Evolutionary conservation across 2,329 filamentous ascomycete species (phyloP), one percentile per base, ranked within the genome.

Genomic region (Elsinoe australis): DNA sequence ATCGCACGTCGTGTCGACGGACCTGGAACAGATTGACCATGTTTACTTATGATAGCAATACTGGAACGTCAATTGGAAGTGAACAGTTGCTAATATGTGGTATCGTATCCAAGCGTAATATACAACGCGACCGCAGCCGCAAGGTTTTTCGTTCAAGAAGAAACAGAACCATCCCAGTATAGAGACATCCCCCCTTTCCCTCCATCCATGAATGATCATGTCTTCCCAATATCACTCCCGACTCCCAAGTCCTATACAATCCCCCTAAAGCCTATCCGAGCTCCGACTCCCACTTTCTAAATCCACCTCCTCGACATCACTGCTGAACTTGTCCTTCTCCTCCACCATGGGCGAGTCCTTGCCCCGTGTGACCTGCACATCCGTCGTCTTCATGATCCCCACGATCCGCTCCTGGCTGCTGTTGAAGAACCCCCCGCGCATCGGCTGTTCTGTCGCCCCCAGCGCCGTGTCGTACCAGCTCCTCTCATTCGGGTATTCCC

Each of bases 361-460:
- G 24, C 39, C 39, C 24, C 39, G 29, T 15, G 39, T 44, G 24
- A 44, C 28, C 22, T 44, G 39, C 26, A 44, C 39, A 21, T 44
- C 39, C 39, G 39, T 44, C 24, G 39, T 44, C 39, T 44, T 44
- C 39, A 44, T 32, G 28, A 44, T 44, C 6, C 39, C 39, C n/a
- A 44, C 39, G 9, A 44, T 44, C 12, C 39, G 24, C 39, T 44
- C 39, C 26, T 44, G 39, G 17, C 39, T 44, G 28, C 39, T 44
- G 26, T 44, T 32, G 39, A 44, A 44, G 26, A 44, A 44, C 10
- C 32, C 39, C 2, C 39, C n/a, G n/a, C n/a, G 24, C 3, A 26
- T 44, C 8, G 39, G 39, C 26, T 44, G 39, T 15, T 44, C 39
- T 19, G 39, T 32, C 15, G 39, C 39, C 5, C 39, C 39, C 3